A percentile compares a stretch with the other conserved stretches of the same genome.
phyloP scores from a whole-genome alignment of 257 asterid species.

The Solanum medicagineum region DNA sequence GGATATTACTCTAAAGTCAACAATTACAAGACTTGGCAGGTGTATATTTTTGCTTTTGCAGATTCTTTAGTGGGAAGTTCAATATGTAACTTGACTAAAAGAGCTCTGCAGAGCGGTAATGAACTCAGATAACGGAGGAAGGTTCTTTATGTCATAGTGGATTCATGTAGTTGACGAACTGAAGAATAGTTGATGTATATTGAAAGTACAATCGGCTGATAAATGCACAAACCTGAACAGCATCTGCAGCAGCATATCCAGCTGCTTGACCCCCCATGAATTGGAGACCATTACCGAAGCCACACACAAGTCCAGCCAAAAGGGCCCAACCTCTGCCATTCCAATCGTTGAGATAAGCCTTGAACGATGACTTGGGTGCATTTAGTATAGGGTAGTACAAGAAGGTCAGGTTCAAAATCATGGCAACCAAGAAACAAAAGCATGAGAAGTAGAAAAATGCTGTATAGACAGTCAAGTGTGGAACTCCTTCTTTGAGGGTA shows the following conservation, averaged over 20 bases:
- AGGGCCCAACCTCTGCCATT: slow-evolving; percentile 89
- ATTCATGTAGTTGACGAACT: neutral
- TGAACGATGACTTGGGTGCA: slow-evolving; percentile 67
- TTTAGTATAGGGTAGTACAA: slow-evolving; percentile 53
- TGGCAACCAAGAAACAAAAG: slow-evolving; percentile 63
- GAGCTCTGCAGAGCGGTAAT: neutral
- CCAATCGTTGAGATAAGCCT: slow-evolving; percentile 66
- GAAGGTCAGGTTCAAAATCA: slow-evolving; percentile 55
- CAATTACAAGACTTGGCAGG: neutral
- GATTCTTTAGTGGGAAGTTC: neutral
- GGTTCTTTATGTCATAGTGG: neutral
- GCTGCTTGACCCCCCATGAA: slow-evolving; percentile 99
- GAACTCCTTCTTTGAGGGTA: slow-evolving; percentile 47
- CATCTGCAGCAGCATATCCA: slow-evolving; percentile 98
- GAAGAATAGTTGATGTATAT: neutral
- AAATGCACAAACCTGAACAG: slow-evolving; percentile 65
- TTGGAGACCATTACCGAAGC: slow-evolving; percentile 94
- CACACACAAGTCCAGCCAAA: slow-evolving; percentile 82
- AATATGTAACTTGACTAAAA: neutral
- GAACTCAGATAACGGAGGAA: neutral
- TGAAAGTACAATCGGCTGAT: neutral
- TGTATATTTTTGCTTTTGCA: neutral
- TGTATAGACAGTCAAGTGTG: slow-evolving; percentile 69
- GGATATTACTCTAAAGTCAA: neutral
- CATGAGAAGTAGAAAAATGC: slow-evolving; percentile 90